Evolutionary conservation across 2,329 filamentous ascomycete species (phyloP), one percentile per base, ranked within the genome.

Genomic region (Nemania sp.): DNA sequence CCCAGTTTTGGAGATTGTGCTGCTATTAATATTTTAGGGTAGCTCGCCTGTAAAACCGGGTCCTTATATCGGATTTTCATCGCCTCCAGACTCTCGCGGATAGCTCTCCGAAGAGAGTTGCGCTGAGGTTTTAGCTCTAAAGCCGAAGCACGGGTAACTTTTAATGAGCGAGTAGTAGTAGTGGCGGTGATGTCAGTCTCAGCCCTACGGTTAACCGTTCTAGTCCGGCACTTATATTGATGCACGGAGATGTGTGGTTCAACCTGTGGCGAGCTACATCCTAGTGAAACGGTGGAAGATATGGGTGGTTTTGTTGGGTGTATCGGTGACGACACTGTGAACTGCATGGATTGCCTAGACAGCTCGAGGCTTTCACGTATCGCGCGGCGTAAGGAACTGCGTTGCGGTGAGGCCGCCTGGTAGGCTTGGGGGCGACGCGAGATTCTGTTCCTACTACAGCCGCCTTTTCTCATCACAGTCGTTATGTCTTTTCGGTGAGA

Each of bases 311-410:
- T 2, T 24, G 20, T 20, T 13, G 22, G 41, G 18, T 45, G 26
- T 20, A 6, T 15, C 20, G 27, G 26, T 8, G 35, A 45, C 13
- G 24, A 27, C 35, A 26, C 10, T 3, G 22, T 18, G 24, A 18
- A 22, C 18, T 38, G 52, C 8, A 29, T 24, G 11, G n/a, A 0
- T 35, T 4, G 15, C n/a, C 38, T 13, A 18, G 41, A 32, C 3
- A 47, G 22, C 22, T n/a, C 29, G 4, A 53, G 41, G 20, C 66
- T 71, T n/a, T 66, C 63, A 13, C 59, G 41, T 5, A 71, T 10
- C 18, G 69, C 69, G 3, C 63, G 52, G 29, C 71, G 74, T 6
- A 74, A 38, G 3, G 73, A 76, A 61, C 54, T 73, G 60, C 13
- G 73, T 51, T 68, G 65, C 38, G 66, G 54, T 2, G 32, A 41